Conservation (phyloP, 371 early-diverging fungal species). For the Gilbertella persicaria region DNA sequence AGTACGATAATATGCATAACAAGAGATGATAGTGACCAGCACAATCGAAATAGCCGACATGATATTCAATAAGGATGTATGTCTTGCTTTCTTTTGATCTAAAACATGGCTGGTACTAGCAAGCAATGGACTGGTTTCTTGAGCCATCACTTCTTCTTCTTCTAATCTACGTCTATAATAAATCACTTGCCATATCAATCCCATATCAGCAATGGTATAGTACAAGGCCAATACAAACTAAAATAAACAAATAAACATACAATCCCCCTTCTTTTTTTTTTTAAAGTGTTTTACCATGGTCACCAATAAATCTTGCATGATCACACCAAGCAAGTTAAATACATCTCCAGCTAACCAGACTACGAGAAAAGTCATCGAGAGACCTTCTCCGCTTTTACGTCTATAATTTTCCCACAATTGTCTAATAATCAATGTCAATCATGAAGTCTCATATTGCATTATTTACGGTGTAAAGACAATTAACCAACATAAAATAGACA, state of each 20-base stretch:
- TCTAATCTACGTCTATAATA: constrained; percentile 33
- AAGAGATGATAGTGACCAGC: constrained; percentile 20
- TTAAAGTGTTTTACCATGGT: constrained; percentile 70
- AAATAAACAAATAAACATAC: neutral
- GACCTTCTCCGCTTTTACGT: constrained; percentile 60
- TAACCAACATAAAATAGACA: constrained; percentile 61
- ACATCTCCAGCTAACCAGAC: constrained; percentile 88
- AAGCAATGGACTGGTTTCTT: constrained; percentile 4
- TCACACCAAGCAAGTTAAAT: constrained; percentile 75
- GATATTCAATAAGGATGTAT: constrained; percentile 16
- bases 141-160: constrained; percentile 8
- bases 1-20: constrained; percentile 23
- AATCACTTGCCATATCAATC: constrained; percentile 54
- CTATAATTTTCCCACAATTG: constrained; percentile 68
- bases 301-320: constrained; percentile 70
- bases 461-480: constrained; percentile 66
- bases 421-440: constrained; percentile 16
- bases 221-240: constrained; percentile 49
- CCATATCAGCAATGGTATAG: constrained; percentile 55
- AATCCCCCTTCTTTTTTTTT: no score
- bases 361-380: constrained; percentile 71
- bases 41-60: constrained; percentile 16
- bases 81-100: no score
- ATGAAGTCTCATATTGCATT: neutral
- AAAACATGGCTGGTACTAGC: no score